Evolutionary conservation across 139 green algal genomes (phyloP).

Genomic region (Microglena sp.): DNA sequence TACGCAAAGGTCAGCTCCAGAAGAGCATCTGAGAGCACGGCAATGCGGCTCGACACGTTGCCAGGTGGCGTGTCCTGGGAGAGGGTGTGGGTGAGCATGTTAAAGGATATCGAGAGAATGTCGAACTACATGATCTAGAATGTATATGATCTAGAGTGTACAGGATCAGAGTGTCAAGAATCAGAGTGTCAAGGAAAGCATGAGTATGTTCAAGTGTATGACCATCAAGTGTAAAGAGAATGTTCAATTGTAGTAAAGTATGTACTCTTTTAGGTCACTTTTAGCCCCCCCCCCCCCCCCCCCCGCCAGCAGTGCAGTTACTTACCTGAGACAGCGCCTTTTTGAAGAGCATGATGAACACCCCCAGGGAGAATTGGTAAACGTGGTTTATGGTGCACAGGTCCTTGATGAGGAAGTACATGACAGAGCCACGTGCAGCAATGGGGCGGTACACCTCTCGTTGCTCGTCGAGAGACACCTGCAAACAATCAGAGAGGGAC

Average conservation of each 20-base stretch:
- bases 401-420: slow-evolving; percentile 63
- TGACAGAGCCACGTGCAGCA: slow-evolving; percentile 34
- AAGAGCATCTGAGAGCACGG: slow-evolving; percentile 39
- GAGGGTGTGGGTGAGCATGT: too few relatives aligned
- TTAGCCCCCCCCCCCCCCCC: too few relatives aligned
- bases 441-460: slow-evolving; percentile 53
- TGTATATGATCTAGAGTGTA: too few relatives aligned
- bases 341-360: slow-evolving; percentile 50
- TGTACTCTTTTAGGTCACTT: too few relatives aligned
- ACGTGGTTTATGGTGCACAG: slow-evolving; percentile 56
- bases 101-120: too few relatives aligned
- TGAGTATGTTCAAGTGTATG: too few relatives aligned
- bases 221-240: too few relatives aligned
- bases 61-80: slow-evolving; percentile 17
- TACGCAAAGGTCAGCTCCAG: slow-evolving; percentile 48
- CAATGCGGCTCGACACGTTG: slow-evolving; percentile 36
- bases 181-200: too few relatives aligned
- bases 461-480: slow-evolving; percentile 50
- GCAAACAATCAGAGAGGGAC: neutral
- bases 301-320: neutral
- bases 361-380: slow-evolving; percentile 60
- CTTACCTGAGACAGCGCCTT: slow-evolving; percentile 19
- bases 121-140: too few relatives aligned
- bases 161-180: too few relatives aligned
- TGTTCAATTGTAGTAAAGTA: too few relatives aligned